A percentile compares a stretch with the other conserved stretches of the same genome.
phyloP scores from a whole-genome alignment of 148 eudicot species.

The Silene latifolia region DNA sequence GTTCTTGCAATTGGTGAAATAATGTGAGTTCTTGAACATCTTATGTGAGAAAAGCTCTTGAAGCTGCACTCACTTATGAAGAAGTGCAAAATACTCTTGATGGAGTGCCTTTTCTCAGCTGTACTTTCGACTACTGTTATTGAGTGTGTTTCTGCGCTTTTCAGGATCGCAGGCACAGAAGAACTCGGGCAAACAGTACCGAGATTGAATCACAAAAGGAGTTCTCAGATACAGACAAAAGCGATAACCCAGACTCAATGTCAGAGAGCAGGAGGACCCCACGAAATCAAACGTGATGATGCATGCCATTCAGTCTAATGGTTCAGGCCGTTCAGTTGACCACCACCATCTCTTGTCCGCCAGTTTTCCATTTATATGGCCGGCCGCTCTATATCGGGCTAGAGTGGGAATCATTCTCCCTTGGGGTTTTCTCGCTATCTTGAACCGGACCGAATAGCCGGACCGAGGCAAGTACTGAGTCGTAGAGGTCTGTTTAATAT shows the following conservation, averaged over 20 bases:
- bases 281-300: conserved; percentile 20
- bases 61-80: neutral
- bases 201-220: conserved; percentile 58
- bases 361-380: neutral
- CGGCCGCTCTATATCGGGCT: neutral
- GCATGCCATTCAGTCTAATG: neutral
- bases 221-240: conserved; percentile 64
- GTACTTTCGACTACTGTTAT: neutral
- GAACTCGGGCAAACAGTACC: conserved; percentile 43
- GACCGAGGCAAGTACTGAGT: neutral
- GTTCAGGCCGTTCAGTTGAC: too few relatives aligned
- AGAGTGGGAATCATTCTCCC: neutral
- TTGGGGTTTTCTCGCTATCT: neutral
- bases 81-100: neutral
- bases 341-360: neutral
- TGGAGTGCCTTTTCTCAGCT: neutral
- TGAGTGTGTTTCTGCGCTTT: neutral
- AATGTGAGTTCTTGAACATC: neutral
- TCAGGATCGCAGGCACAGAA: conserved; percentile 82
- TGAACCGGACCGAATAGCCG: neutral
- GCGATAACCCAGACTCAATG: conserved; percentile 67
- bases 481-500: neutral
- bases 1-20: too few relatives aligned
- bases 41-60: neutral
- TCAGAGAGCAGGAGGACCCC: conserved; percentile 57